These are phyloP conservation scores for Leishmania lainsoni DNA, from an alignment of 208 protist genomes.

Conservation along the genomic window DNA sequence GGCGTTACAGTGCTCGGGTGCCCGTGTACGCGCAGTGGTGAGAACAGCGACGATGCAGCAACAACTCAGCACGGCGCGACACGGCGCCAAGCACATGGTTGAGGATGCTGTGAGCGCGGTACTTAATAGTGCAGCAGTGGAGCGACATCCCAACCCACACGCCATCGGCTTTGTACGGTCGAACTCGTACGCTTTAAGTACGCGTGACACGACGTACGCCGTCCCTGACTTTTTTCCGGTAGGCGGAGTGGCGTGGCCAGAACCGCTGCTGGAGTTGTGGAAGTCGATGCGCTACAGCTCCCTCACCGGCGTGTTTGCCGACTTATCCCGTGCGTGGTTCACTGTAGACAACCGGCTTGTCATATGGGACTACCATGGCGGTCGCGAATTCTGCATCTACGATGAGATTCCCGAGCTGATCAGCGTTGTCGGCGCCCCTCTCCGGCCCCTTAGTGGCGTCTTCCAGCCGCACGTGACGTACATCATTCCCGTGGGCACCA, in stretches of 20 bases:
- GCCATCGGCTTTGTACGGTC: slow-evolving; percentile 63
- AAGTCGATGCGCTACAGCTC: slow-evolving; percentile 69
- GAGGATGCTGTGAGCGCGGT: slow-evolving; percentile 68
- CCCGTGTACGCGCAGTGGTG: background rate
- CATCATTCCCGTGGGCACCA: slow-evolving; percentile 78
- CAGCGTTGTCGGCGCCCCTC: slow-evolving; percentile 68
- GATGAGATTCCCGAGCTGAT: slow-evolving; percentile 88
- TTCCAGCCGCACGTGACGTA: slow-evolving; percentile 86
- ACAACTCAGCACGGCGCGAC: background rate
- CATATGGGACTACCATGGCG: slow-evolving; percentile 83
- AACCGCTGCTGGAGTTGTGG: slow-evolving; percentile 68
- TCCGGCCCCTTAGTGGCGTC: slow-evolving; percentile 51
- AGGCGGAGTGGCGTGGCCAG: slow-evolving; percentile 74
- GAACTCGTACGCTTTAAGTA: slow-evolving; percentile 62
- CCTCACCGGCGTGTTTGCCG: slow-evolving; percentile 76
- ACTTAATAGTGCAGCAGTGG: slow-evolving; percentile 37
- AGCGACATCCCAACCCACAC: slow-evolving; percentile 46
- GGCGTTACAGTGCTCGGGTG: background rate
- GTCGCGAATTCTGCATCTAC: slow-evolving; percentile 77
- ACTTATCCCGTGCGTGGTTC: slow-evolving; percentile 81
- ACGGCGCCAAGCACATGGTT: slow-evolving; percentile 25
- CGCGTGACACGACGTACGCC: slow-evolving; percentile 74
- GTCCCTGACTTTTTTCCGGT: slow-evolving; percentile 80
- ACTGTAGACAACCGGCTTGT: slow-evolving; percentile 86
- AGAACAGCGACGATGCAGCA: slow-evolving; percentile 1